Conservation (phyloP, 2,329 filamentous ascomycete species). For the Didymella pomorum region DNA sequence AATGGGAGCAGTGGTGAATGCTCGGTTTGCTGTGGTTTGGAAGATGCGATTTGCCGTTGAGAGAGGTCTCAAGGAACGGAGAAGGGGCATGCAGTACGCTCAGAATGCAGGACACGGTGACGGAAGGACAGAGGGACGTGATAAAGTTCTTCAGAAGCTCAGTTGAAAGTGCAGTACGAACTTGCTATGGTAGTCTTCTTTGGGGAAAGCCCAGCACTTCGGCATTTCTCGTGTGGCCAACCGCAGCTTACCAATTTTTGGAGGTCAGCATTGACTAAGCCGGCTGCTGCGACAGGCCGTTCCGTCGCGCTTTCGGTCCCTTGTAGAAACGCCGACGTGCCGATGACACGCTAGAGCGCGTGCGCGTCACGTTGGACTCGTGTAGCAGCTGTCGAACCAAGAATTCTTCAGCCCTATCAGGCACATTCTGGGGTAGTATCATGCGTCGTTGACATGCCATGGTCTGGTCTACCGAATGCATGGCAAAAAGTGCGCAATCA, state of each 20-base stretch:
- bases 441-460: not conserved
- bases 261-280: conserved; percentile 24
- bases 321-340: not conserved
- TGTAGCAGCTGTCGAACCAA: not conserved
- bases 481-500: not conserved
- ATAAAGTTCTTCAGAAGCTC: not conserved
- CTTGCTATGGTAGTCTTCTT: conserved; percentile 19
- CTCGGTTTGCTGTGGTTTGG: not conserved
- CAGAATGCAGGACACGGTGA: conserved; percentile 1
- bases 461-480: not conserved
- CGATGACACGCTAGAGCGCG: conserved; percentile 12
- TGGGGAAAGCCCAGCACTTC: conserved; percentile 8
- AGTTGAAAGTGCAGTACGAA: not conserved
- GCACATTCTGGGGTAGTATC: not conserved
- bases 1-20: not conserved
- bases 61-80: not conserved
- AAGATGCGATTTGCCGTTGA: not conserved
- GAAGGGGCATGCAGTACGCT: conserved; percentile 1
- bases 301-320: conserved; percentile 1
- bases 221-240: conserved; percentile 26
- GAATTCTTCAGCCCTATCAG: conserved; percentile 7
- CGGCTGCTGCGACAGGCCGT: conserved; percentile 18
- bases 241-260: conserved; percentile 25
- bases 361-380: not conserved
- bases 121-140: too few relatives aligned